These are phyloP conservation scores for Cladosporium halotolerans DNA, from an alignment of 2,329 filamentous ascomycete species.

Conservation along the genomic window DNA sequence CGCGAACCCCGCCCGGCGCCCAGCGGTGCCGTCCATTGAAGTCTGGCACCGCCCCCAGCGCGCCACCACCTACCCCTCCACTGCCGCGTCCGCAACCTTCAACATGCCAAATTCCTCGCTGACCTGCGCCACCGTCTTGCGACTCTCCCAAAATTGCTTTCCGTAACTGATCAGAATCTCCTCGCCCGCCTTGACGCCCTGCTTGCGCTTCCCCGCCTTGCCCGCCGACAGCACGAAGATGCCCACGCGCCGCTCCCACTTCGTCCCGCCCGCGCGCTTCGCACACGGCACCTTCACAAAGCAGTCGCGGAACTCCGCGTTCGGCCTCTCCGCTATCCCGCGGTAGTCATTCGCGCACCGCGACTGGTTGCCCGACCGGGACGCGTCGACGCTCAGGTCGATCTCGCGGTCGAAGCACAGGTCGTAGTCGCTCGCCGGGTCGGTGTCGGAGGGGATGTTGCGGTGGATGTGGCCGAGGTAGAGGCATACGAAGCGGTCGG, in stretches of 20 bases:
- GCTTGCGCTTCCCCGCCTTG: constrained; percentile 42
- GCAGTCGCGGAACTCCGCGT: constrained; percentile 34
- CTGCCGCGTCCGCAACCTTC: constrained; percentile 20
- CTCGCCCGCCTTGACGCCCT: constrained; percentile 42
- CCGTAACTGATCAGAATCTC: constrained; percentile 51
- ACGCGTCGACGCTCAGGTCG: constrained; percentile 44
- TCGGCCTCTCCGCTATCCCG: constrained; percentile 37
- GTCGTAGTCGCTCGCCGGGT: constrained; percentile 45
- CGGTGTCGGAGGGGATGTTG: constrained; percentile 36
- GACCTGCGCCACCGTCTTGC: constrained; percentile 21
- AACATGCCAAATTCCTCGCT: constrained; percentile 25
- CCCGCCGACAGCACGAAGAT: constrained; percentile 46
- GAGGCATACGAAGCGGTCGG: constrained; percentile 43
- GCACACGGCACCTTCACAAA: constrained; percentile 33
- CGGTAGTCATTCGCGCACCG: constrained; percentile 51
- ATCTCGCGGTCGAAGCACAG: constrained; percentile 45
- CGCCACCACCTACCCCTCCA: constrained; percentile 17
- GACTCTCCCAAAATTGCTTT: constrained; percentile 35
- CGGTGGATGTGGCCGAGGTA: constrained; percentile 47
- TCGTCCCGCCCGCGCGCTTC: constrained; percentile 32
- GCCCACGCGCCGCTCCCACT: constrained; percentile 43
- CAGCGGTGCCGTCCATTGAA: too few species aligned
- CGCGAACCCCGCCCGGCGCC: too few species aligned
- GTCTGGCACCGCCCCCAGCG: not conserved
- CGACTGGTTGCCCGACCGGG: constrained; percentile 45